phyloP scores from a whole-genome alignment of 2,329 filamentous ascomycete genomes.

The Emydomyces testavorans region DNA sequence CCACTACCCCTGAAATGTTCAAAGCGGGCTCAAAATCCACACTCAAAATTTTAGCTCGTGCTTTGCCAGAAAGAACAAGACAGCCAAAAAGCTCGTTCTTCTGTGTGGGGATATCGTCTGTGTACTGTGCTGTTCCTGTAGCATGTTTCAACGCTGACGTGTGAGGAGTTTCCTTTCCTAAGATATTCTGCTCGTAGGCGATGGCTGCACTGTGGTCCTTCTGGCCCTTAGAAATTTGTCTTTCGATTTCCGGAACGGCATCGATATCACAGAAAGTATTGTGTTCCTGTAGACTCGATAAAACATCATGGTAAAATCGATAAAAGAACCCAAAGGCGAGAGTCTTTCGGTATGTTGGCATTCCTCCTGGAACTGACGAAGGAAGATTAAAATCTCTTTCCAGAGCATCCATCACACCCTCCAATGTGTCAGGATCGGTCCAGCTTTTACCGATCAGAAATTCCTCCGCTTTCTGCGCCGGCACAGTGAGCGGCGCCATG shows the following conservation, averaged over 20 bases:
- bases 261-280: conserved; percentile 53
- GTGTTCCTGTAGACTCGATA: conserved; percentile 40
- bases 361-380: conserved; percentile 88
- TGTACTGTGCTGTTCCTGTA: conserved; percentile 90
- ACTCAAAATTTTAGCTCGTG: conserved; percentile 71
- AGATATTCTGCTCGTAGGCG: conserved; percentile 68
- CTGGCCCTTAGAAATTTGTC: conserved; percentile 65
- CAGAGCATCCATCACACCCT: conserved; percentile 81
- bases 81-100: conserved; percentile 84
- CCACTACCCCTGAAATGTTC: conserved; percentile 72
- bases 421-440: conserved; percentile 68
- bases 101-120: conserved; percentile 78
- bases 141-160: conserved; percentile 87
- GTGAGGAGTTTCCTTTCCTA: conserved; percentile 78
- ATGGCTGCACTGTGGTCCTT: conserved; percentile 65
- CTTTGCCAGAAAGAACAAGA: conserved; percentile 75
- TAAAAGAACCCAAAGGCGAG: conserved; percentile 92
- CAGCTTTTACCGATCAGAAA: conserved; percentile 69
- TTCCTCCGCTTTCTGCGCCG: conserved; percentile 64
- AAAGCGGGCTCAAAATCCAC: conserved; percentile 66
- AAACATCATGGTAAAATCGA: conserved; percentile 83
- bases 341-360: conserved; percentile 91
- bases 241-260: conserved; percentile 71
- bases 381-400: conserved; percentile 77
- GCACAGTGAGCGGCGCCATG: conserved; percentile 86